A percentile compares a stretch with the other conserved stretches of the same genome.
phyloP scores from a whole-genome alignment of 2,329 filamentous ascomycete genomes.

The Fragosphaeria purpurea region DNA sequence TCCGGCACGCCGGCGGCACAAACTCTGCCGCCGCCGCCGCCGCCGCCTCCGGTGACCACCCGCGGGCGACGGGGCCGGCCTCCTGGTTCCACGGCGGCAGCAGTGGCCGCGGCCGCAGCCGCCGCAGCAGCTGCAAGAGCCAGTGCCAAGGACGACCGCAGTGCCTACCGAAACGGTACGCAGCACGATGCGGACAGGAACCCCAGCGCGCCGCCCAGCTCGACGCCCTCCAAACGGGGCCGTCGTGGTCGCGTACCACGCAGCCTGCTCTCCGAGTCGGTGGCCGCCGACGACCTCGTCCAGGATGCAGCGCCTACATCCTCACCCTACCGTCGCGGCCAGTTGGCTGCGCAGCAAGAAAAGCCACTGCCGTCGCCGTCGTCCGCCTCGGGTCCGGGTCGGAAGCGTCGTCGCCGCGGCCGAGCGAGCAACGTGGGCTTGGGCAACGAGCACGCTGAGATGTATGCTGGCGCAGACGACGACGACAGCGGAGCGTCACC shows the following conservation, averaged over 20 bases:
- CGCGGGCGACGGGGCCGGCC: slow-evolving; percentile 5
- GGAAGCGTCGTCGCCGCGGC: slow-evolving; percentile 8
- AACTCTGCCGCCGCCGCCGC: background rate
- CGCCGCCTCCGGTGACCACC: background rate
- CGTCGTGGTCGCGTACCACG: slow-evolving; percentile 9
- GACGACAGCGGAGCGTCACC: background rate
- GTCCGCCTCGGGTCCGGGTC: background rate
- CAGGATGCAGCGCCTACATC: background rate
- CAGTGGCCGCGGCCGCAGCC: background rate
- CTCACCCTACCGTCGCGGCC: background rate
- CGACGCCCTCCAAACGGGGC: slow-evolving; percentile 6
- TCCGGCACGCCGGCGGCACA: slow-evolving; percentile 36
- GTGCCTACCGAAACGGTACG: background rate
- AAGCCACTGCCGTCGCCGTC: background rate
- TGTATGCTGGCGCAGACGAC: slow-evolving; percentile 1
- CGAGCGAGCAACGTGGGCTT: slow-evolving; percentile 4
- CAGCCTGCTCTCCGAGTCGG: slow-evolving; percentile 13
- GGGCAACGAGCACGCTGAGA: slow-evolving; percentile 1
- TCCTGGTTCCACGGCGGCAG: background rate
- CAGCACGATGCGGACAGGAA: background rate
- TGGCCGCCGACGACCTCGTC: slow-evolving; percentile 7
- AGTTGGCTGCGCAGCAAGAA: background rate
- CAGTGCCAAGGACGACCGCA: background rate
- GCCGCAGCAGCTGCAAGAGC: slow-evolving; percentile 2
- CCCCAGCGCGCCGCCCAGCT: background rate